A percentile compares a stretch with the other conserved stretches of the same genome.
phyloP scores from a whole-genome alignment of 1,139 yeast genomes.

The Scheffersomyces titani region DNA sequence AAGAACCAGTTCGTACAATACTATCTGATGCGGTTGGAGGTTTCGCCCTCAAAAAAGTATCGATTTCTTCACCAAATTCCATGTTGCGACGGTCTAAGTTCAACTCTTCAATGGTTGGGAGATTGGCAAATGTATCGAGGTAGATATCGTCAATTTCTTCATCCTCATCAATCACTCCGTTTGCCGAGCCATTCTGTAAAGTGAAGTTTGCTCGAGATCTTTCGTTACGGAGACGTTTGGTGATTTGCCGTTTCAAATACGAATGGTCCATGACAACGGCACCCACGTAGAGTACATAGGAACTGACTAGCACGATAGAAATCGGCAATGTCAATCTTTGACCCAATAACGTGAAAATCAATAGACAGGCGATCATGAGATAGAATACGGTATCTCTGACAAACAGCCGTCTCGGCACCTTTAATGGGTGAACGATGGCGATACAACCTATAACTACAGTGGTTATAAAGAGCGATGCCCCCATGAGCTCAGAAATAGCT shows the following conservation, averaged over 20 bases:
- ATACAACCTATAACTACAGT: constrained; percentile 76
- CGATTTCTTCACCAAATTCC: constrained; percentile 13
- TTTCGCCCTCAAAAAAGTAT: constrained; percentile 11
- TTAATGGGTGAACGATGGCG: constrained; percentile 68
- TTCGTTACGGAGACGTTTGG: constrained; percentile 22
- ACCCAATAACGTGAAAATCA: constrained; percentile 42
- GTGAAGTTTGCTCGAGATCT: constrained; percentile 30
- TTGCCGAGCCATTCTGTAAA: constrained; percentile 3
- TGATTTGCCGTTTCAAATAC: constrained; percentile 18
- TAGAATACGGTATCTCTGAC: constrained; percentile 60
- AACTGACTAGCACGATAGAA: constrained; percentile 47
- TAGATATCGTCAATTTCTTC: constrained; percentile 15
- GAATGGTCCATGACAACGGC: constrained; percentile 39
- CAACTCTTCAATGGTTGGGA: constrained; percentile 37
- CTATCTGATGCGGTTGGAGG: constrained; percentile 1
- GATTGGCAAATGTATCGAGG: constrained; percentile 23
- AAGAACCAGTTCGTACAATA: constrained; percentile 26
- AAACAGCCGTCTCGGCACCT: constrained; percentile 52
- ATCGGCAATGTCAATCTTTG: constrained; percentile 47
- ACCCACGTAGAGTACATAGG: constrained; percentile 57
- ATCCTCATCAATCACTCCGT: constrained; percentile 9
- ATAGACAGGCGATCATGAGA: constrained; percentile 41
- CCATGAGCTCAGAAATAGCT: constrained; percentile 86
- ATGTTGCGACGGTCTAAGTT: constrained; percentile 25
- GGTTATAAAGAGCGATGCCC: constrained; percentile 80